These are phyloP conservation scores for Cadophora sp. DNA, from an alignment of 2,329 filamentous ascomycete genomes.

Conservation along the genomic window DNA sequence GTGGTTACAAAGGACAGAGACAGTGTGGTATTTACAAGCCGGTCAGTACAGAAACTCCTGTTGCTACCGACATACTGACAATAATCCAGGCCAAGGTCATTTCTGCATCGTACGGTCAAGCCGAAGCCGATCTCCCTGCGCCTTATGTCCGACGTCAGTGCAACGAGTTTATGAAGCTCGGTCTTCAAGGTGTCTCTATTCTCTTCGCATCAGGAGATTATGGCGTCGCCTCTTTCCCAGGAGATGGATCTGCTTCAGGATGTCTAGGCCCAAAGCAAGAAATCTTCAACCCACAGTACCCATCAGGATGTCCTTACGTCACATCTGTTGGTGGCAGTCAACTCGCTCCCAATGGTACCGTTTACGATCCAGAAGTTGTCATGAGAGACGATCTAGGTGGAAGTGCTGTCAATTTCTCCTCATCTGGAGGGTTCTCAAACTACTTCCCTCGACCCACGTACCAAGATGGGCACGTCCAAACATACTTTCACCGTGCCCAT, in stretches of 20 bases:
- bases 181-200: slow-evolving; percentile 71
- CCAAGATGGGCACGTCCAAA: slow-evolving; percentile 52
- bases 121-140: slow-evolving; percentile 67
- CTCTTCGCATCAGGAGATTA: slow-evolving; percentile 66
- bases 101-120: slow-evolving; percentile 70
- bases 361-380: slow-evolving; percentile 36
- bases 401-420: slow-evolving; percentile 51
- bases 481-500: slow-evolving; percentile 48
- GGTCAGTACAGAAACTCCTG: neutral
- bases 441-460: slow-evolving; percentile 57
- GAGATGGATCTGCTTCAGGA: slow-evolving; percentile 63
- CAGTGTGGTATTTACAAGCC: slow-evolving; percentile 31
- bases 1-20: slow-evolving; percentile 49
- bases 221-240: slow-evolving; percentile 62
- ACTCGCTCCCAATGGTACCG: slow-evolving; percentile 51
- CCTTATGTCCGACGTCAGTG: slow-evolving; percentile 68
- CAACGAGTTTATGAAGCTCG: slow-evolving; percentile 68
- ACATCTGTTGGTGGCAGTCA: slow-evolving; percentile 69
- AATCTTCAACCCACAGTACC: slow-evolving; percentile 57
- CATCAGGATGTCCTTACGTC: slow-evolving; percentile 71
- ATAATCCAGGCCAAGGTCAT: slow-evolving; percentile 48
- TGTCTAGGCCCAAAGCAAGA: slow-evolving; percentile 46
- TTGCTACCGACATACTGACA: slow-evolving; percentile 3
- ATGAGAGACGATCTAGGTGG: slow-evolving; percentile 33
- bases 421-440: slow-evolving; percentile 57